Conservation (phyloP, 805 yeast species). For the Candida stauntonica region DNA sequence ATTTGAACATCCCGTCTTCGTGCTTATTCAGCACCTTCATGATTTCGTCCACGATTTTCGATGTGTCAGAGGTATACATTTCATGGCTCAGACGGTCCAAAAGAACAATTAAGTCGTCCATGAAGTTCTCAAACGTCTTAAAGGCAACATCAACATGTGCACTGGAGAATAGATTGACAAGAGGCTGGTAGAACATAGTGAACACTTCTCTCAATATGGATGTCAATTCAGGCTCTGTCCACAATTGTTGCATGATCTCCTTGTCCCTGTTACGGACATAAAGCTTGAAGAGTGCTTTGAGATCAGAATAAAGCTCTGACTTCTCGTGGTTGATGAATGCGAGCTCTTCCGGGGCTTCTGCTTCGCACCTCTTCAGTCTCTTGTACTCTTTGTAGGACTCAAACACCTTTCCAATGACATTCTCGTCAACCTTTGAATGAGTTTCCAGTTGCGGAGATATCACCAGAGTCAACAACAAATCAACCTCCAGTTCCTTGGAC, state of each 20-base stretch:
- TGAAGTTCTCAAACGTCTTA: slow-evolving; percentile 58
- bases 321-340: slow-evolving; percentile 22
- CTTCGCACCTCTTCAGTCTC: slow-evolving; percentile 22
- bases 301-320: slow-evolving; percentile 39
- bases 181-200: slow-evolving; percentile 67
- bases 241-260: slow-evolving; percentile 63
- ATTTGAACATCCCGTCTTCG: slow-evolving; percentile 65
- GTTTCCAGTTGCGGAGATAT: slow-evolving; percentile 23
- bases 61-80: slow-evolving; percentile 45
- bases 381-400: slow-evolving; percentile 26
- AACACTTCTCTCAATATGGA: slow-evolving; percentile 68
- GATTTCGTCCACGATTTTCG: slow-evolving; percentile 64
- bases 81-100: slow-evolving; percentile 49
- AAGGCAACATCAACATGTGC: slow-evolving; percentile 65
- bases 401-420: slow-evolving; percentile 18
- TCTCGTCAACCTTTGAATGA: slow-evolving; percentile 12
- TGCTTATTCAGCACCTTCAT: slow-evolving; percentile 65
- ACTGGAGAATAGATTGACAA: slow-evolving; percentile 61
- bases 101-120: slow-evolving; percentile 58
- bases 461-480: slow-evolving; percentile 19
- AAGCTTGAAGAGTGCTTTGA: slow-evolving; percentile 60
- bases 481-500: slow-evolving; percentile 18
- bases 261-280: slow-evolving; percentile 72
- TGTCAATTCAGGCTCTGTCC: slow-evolving; percentile 86
- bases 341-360: slow-evolving; percentile 16